A percentile compares a stretch with the other conserved stretches of the same genome.
Conservation (phyloP, 2,329 filamentous ascomycete species). For the Huntiella moniliformis region DNA sequence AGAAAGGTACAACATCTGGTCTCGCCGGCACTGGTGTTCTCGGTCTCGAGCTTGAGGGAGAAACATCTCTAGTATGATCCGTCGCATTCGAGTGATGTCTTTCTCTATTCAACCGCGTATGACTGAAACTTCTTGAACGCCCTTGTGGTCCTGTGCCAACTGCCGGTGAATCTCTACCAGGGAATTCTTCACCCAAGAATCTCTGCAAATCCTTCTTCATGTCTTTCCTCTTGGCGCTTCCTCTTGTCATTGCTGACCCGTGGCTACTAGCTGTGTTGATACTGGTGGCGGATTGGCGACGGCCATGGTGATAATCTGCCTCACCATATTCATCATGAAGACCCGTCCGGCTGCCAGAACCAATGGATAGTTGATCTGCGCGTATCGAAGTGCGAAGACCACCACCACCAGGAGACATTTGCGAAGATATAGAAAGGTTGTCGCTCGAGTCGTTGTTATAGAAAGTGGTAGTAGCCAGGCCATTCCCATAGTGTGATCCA, state of each 20-base stretch:
- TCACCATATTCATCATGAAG: constrained; percentile 35
- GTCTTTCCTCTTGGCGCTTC: constrained; percentile 54
- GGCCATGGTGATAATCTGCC: constrained; percentile 34
- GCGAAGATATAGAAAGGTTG: constrained; percentile 40
- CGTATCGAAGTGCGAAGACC: constrained; percentile 26
- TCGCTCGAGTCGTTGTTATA: constrained; percentile 58
- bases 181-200: constrained; percentile 84
- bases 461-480: constrained; percentile 37
- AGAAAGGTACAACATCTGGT: constrained; percentile 91
- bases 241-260: constrained; percentile 50
- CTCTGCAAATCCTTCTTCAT: constrained; percentile 38
- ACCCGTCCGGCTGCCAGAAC: constrained; percentile 16
- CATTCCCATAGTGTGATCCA: constrained; percentile 18
- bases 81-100: constrained; percentile 66
- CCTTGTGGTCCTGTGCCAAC: constrained; percentile 35
- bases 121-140: constrained; percentile 43
- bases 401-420: constrained; percentile 42
- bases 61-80: constrained; percentile 53
- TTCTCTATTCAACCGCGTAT: constrained; percentile 41
- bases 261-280: constrained; percentile 71
- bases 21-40: constrained; percentile 62
- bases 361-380: constrained; percentile 10
- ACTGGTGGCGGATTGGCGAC: constrained; percentile 75
- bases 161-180: constrained; percentile 55
- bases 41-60: constrained; percentile 58